These are phyloP conservation scores for Talaromyces borbonicus DNA, from an alignment of 495 filamentous ascomycete species.

Conservation along the genomic window DNA sequence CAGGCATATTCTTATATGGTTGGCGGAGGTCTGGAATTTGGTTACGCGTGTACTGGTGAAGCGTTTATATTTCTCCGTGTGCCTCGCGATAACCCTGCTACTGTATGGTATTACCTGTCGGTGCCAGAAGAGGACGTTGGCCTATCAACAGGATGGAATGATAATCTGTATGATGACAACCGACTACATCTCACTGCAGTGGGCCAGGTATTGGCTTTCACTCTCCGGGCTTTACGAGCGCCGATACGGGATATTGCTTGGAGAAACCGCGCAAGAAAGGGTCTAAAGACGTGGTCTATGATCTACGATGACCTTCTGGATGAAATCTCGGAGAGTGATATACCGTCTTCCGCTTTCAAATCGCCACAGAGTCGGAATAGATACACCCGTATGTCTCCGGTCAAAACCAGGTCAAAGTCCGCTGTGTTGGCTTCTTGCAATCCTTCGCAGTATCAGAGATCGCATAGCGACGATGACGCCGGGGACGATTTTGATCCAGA, in stretches of 20 bases:
- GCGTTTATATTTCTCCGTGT: conserved; percentile 35
- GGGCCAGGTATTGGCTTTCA: conserved; percentile 13
- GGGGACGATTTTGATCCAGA: conserved; percentile 8
- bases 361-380: conserved; percentile 10
- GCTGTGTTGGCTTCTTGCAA: conserved; percentile 4
- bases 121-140: conserved; percentile 29
- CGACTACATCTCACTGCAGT: conserved; percentile 13
- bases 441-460: conserved; percentile 4
- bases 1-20: conserved; percentile 38
- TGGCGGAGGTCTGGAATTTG: conserved; percentile 24
- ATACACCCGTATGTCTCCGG: conserved; percentile 14
- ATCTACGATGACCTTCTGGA: conserved; percentile 26
- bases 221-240: conserved; percentile 9
- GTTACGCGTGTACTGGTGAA: conserved; percentile 35
- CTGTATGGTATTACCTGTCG: conserved; percentile 26
- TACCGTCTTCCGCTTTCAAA: conserved; percentile 12
- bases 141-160: conserved; percentile 5
- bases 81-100: conserved; percentile 22
- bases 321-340: conserved; percentile 19
- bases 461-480: conserved; percentile 8
- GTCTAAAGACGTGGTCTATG: conserved; percentile 25
- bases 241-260: conserved; percentile 7
- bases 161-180: conserved; percentile 6
- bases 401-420: conserved; percentile 15
- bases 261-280: conserved; percentile 10